These are phyloP conservation scores for Ambrosiella cleistominuta DNA, from an alignment of 2,329 filamentous ascomycete genomes.

Conservation along the genomic window DNA sequence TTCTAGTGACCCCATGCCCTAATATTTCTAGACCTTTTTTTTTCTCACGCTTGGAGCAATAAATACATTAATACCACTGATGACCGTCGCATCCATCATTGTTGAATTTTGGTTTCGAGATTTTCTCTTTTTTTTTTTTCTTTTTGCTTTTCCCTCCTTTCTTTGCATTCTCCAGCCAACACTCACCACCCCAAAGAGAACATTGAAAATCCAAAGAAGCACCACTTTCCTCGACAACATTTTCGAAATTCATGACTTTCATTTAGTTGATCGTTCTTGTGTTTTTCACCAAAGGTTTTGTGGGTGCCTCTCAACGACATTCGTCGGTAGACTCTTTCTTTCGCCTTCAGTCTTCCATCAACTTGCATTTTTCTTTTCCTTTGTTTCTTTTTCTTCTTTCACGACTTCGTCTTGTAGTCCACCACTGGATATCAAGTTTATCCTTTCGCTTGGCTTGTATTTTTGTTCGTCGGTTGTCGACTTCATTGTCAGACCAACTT, in stretches of 20 bases:
- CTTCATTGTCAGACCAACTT: neutral
- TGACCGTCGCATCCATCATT: too few species aligned
- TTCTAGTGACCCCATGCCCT: too few species aligned
- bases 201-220: constrained; percentile 9
- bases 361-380: neutral
- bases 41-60: too few species aligned
- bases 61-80: too few species aligned
- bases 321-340: neutral
- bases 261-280: neutral
- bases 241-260: constrained; percentile 3
- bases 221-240: constrained; percentile 13
- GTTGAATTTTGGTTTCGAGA: neutral
- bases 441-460: constrained; percentile 1
- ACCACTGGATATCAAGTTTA: neutral
- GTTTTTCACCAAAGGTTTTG: constrained; percentile 12
- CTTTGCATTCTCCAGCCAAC: constrained; percentile 4
- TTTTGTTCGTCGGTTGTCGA: neutral
- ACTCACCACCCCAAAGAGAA: constrained; percentile 3
- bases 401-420: too few species aligned
- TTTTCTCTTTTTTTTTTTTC: constrained; percentile 5
- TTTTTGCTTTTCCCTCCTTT: neutral
- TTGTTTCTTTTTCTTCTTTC: too few species aligned
- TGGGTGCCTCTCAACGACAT: constrained; percentile 10
- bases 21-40: too few species aligned
- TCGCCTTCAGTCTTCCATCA: neutral